These are phyloP conservation scores for Sclerotinia nivalis DNA, from an alignment of 2,329 filamentous ascomycete species.

Conservation along the genomic window DNA sequence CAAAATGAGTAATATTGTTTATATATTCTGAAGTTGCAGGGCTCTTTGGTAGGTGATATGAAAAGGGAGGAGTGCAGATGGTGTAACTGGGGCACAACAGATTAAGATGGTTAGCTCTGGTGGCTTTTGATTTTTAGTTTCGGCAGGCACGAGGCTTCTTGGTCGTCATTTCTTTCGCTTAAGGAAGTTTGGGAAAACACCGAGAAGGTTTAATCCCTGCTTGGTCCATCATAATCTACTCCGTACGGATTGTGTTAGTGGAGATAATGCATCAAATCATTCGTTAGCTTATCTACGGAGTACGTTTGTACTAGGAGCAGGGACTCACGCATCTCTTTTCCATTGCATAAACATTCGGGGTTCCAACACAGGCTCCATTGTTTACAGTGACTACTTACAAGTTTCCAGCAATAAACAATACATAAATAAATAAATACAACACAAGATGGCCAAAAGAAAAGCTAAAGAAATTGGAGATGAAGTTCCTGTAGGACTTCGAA, in stretches of 20 bases:
- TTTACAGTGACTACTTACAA: not conserved
- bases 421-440: not conserved
- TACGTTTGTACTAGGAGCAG: not conserved
- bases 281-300: not conserved
- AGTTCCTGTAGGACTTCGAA: conserved; percentile 28
- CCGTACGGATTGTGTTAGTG: not conserved
- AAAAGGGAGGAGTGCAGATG: conserved; percentile 10
- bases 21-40: no score
- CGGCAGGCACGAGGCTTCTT: conserved; percentile 20
- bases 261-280: not conserved
- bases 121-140: conserved; percentile 17
- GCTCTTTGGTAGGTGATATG: conserved; percentile 3
- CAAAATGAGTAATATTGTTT: not conserved
- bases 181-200: conserved; percentile 16
- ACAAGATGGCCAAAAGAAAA: conserved; percentile 38
- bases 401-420: not conserved
- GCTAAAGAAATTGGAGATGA: conserved; percentile 30
- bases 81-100: conserved; percentile 5
- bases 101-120: conserved; percentile 5
- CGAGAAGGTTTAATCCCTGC: conserved; percentile 6
- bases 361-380: not conserved
- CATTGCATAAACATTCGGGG: conserved; percentile 8
- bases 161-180: conserved; percentile 21
- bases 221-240: not conserved
- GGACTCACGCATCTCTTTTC: not conserved